Percentiles rank a stretch among this genome's conserved stretches.
These are phyloP conservation scores for Tolypocladium cylindrosporum DNA, from an alignment of 2,329 filamentous ascomycete genomes.

Conservation along the genomic window DNA sequence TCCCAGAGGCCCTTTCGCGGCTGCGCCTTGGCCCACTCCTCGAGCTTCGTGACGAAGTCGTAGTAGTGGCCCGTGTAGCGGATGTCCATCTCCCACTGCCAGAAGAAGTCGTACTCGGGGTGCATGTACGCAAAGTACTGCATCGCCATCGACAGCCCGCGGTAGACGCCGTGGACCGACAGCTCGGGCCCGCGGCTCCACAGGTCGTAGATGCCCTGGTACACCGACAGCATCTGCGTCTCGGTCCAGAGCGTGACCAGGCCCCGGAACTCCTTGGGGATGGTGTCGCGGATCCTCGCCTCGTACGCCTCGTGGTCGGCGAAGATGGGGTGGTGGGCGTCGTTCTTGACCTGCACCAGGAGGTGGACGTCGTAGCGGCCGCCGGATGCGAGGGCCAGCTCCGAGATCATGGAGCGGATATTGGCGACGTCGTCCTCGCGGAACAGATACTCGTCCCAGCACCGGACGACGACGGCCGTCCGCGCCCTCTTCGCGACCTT, in stretches of 20 bases:
- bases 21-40: constrained; percentile 60
- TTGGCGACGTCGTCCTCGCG: constrained; percentile 73
- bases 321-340: constrained; percentile 67
- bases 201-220: constrained; percentile 76
- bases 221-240: constrained; percentile 82
- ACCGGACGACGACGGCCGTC: constrained; percentile 72
- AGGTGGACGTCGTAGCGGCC: constrained; percentile 83
- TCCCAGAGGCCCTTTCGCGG: constrained; percentile 77
- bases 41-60: constrained; percentile 59
- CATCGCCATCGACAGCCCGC: constrained; percentile 87
- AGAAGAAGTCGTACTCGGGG: constrained; percentile 83
- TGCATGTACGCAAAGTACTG: constrained; percentile 86
- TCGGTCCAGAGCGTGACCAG: constrained; percentile 91
- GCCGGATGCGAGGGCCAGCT: constrained; percentile 70
- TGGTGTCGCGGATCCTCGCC: constrained; percentile 54
- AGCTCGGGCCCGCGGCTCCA: constrained; percentile 56
- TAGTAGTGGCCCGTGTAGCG: constrained; percentile 85
- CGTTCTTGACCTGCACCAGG: constrained; percentile 73
- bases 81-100: constrained; percentile 94
- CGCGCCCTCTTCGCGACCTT: constrained; percentile 17
- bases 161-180: constrained; percentile 84
- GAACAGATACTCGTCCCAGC: constrained; percentile 74
- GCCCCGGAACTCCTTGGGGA: constrained; percentile 78
- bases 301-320: constrained; percentile 61
- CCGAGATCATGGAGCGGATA: constrained; percentile 73